Evolutionary conservation across 106 monocot genomes (phyloP).

Genomic region (Dioscorea dumetorum): DNA sequence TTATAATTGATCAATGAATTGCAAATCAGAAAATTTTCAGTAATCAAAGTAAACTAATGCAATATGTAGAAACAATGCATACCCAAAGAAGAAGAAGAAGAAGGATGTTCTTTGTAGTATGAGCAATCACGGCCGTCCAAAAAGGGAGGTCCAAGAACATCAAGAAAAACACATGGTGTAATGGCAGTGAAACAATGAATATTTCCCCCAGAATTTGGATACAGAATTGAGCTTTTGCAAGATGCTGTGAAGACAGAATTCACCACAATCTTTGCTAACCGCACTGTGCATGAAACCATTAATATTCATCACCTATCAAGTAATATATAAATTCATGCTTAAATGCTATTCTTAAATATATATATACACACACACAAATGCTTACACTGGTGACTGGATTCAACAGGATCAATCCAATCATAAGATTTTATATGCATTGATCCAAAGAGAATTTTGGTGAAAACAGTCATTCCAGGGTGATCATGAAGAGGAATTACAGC

Average conservation of each 20-base stretch:
- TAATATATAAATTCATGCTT: no score
- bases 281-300: constrained; percentile 24
- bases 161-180: constrained; percentile 62
- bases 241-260: constrained; percentile 61
- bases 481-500: constrained; percentile 88
- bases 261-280: constrained; percentile 40
- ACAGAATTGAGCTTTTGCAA: constrained; percentile 53
- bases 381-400: constrained; percentile 4
- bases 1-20: no score
- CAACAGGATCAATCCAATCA: constrained; percentile 36
- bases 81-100: constrained; percentile 6
- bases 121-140: constrained; percentile 68
- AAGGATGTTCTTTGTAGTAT: constrained; percentile 54
- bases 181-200: constrained; percentile 66
- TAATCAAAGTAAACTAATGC: no score
- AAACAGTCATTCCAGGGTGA: constrained; percentile 88
- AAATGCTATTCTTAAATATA: no score
- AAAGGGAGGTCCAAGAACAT: constrained; percentile 76
- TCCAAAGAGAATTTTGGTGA: constrained; percentile 69
- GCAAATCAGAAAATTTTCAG: no score
- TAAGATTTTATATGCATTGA: constrained; percentile 76
- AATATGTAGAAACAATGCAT: background rate
- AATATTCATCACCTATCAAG: background rate
- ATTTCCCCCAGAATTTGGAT: constrained; percentile 69
- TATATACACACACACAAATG: no score